Evolutionary conservation across 208 protist species (phyloP).

Genomic region (Leishmania gerbilli): DNA sequence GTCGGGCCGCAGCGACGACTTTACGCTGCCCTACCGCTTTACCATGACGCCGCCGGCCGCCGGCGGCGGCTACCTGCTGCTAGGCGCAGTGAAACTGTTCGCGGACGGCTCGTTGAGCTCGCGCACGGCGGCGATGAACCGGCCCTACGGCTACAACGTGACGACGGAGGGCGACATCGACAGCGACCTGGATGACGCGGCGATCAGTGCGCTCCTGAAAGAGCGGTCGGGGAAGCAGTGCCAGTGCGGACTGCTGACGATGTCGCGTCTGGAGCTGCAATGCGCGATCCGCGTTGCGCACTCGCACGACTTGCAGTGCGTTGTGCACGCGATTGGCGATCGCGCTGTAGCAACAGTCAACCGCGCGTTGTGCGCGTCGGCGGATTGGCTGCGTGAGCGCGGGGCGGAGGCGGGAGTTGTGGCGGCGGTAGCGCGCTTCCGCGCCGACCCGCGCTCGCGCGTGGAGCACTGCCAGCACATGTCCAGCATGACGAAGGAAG

Average conservation of each 20-base stretch:
- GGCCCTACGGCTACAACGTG: constrained; percentile 45
- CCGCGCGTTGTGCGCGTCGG: constrained; percentile 40
- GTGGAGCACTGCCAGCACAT: constrained; percentile 78
- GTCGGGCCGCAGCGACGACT: constrained; percentile 27
- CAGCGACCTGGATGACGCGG: constrained; percentile 45
- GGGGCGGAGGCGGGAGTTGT: neutral
- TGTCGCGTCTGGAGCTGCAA: constrained; percentile 37
- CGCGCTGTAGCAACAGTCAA: constrained; percentile 51
- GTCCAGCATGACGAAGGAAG: constrained; percentile 39
- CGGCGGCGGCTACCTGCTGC: constrained; percentile 44
- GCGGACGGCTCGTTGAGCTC: constrained; percentile 68
- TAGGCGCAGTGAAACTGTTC: constrained; percentile 67
- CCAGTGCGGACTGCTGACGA: constrained; percentile 50
- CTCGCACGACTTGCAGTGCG: constrained; percentile 38
- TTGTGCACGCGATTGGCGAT: constrained; percentile 76
- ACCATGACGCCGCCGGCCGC: constrained; percentile 30
- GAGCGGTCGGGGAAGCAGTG: constrained; percentile 20
- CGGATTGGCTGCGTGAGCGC: constrained; percentile 23
- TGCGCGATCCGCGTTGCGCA: constrained; percentile 29
- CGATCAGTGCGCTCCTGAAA: constrained; percentile 26
- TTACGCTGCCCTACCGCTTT: constrained; percentile 49
- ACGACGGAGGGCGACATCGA: constrained; percentile 47
- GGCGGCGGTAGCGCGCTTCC: constrained; percentile 29
- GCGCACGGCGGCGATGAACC: constrained; percentile 59
- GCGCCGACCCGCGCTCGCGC: constrained; percentile 42